phyloP scores from a whole-genome alignment of 2,329 filamentous ascomycete genomes.

The Pseudogymnoascus sp. region DNA sequence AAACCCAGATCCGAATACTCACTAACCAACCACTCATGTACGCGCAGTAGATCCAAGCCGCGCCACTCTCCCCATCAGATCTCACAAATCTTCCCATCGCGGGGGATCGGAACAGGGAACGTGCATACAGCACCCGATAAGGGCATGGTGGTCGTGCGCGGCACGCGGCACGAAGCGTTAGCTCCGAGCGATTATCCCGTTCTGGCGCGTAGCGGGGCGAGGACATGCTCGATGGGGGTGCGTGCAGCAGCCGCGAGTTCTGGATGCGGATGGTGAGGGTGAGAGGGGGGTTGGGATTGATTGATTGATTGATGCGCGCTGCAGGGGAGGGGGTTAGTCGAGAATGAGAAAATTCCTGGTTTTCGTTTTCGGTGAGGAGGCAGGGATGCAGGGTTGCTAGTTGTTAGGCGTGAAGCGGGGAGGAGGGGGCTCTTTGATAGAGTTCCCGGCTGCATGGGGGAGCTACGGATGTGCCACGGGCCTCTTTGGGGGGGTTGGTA shows the following conservation, averaged over 20 bases:
- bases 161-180: slow-evolving; percentile 5
- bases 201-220: neutral
- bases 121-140: neutral
- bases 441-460: neutral
- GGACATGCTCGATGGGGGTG: neutral
- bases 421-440: neutral
- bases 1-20: neutral
- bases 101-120: slow-evolving; percentile 9
- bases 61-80: neutral
- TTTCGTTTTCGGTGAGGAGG: neutral
- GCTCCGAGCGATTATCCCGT: neutral
- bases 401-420: no score
- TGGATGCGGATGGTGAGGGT: neutral
- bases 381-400: neutral
- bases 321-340: neutral
- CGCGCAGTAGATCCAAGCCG: slow-evolving; percentile 6
- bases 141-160: neutral
- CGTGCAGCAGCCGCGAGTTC: neutral
- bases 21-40: neutral
- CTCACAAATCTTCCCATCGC: neutral
- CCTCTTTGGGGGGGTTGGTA: neutral
- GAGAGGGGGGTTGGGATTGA: neutral
- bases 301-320: slow-evolving; percentile 11
- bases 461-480: neutral
- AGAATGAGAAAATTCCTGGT: neutral